Evolutionary conservation across 2,329 filamentous ascomycete genomes (phyloP), one percentile per base, ranked within the genome.

Genomic region (Colletotrichum somersetense): DNA sequence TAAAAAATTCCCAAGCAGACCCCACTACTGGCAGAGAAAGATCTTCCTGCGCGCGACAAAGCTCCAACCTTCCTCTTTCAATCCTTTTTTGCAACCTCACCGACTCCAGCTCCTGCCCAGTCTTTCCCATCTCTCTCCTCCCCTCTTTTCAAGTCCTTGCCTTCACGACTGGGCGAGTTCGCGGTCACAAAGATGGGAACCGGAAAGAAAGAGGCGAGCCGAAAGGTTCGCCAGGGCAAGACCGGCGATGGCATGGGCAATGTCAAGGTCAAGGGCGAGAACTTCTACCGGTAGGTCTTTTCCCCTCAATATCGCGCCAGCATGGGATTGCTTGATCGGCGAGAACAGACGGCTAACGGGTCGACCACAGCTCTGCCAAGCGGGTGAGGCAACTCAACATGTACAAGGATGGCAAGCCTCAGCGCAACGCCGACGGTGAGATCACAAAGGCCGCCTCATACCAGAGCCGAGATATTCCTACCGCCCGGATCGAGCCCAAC

Each of bases 181-280:
- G 70, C 72, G 70, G 56, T 70, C 73, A 75, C 26, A 55, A 79
- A 75, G 71, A 97, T 97, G 95, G 95, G 95, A 84, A 92, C 91
- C 78, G 92, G 90, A 78, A 98, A 98, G 88, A 98, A 98, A 84
- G 96, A 98, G 85, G 91, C 91, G 75, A 89, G 86, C 81, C 91
- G 96, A 84, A 92, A 93, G 81, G 89, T 88, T 85, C 93, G 95
- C 82, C 91, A 98, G 88, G 94, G 94, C 77, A 96, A 95, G 85
- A 89, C 89, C 62, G 89, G 89, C 76, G 92, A 96, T 90, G 94
- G 94, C 81, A 94, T 97, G 90, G 91, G 85, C 78, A 98, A 98
- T 85, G 93, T 98, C 79, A 94, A 92, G 79, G 88, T 91, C 77
- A 99, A 99, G 86, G 96, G 96, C 84, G 96, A 98, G 88, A 98